Base-by-base conservation (phyloP, 805 yeast species). In the Martiniozyma abietophila region DNA sequence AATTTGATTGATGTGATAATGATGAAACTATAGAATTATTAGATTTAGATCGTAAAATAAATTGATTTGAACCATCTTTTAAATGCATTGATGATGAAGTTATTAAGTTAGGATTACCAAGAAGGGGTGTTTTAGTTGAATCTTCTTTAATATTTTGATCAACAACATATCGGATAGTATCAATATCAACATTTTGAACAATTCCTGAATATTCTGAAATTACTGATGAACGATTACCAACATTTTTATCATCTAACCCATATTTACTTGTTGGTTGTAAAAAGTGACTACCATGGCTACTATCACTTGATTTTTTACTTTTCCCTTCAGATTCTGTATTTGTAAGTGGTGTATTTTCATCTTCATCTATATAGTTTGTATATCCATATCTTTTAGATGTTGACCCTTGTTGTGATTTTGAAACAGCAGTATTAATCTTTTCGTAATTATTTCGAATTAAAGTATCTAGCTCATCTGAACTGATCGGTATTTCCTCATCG, bases 191-290 rank as follows among this genome's bases (percentile, higher is more conserved):
- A 29, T 56, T 46, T 11, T 59, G 62, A n/a, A 59, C 56, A 11
- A 59, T 45, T 10, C 64, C 64, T 0, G 62, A 57, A 40, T 59
- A 59, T 5, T 56, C 54, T 1, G 64, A 59, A 30, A 57, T 25
- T 40, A 51, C 36, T 1, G 64, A 59, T 2, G 48, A 39, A 36
- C 64, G 38, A 21, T 50, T 49, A 8, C 49, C 54, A 4, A 24
- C 19, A n/a, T 18, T 32, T 10, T 14, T 19, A n/a, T 14, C 8
- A n/a, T 33, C 31, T 4, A 24, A 8, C 6, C 15, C 17, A 11
- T 10, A 15, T 6, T 25, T 18, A 16, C 20, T 16, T 18, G 18
- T 27, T 3, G n/a, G 16, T 6, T 14, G 8, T 6, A 14, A n/a
- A 14, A 12, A 25, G 8, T 27, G 25, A 11, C 28, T 14, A 6